A percentile compares a stretch with the other conserved stretches of the same genome.
Evolutionary conservation across 2,329 filamentous ascomycete genomes (phyloP).

Genomic region (Stemphylium lycopersici): DNA sequence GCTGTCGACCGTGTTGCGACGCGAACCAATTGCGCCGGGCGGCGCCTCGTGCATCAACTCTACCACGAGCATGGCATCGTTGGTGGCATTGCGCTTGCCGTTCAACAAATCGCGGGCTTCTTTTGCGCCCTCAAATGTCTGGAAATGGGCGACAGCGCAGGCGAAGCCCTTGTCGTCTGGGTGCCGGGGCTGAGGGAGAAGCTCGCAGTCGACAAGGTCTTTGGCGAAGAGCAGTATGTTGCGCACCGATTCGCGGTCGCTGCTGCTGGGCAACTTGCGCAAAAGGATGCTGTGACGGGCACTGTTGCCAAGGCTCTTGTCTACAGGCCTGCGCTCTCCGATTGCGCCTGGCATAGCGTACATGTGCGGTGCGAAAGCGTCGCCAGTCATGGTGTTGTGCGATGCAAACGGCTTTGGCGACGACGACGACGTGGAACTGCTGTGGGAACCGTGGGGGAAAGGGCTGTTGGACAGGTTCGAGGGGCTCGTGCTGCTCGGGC

Average conservation of each 20-base stretch:
- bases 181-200: conserved; percentile 59
- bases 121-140: conserved; percentile 61
- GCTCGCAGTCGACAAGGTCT: conserved; percentile 65
- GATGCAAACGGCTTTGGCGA: conserved; percentile 44
- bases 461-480: conserved; percentile 49
- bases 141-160: conserved; percentile 65
- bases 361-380: conserved; percentile 50
- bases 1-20: conserved; percentile 63
- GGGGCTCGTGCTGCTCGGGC: conserved; percentile 51
- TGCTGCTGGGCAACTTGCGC: conserved; percentile 65
- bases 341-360: conserved; percentile 50
- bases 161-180: conserved; percentile 63
- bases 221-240: conserved; percentile 71
- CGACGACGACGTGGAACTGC: conserved; percentile 50
- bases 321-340: conserved; percentile 49
- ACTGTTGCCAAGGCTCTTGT: conserved; percentile 40
- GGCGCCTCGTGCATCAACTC: conserved; percentile 58
- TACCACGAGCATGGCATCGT: conserved; percentile 64
- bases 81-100: conserved; percentile 66
- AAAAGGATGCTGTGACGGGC: conserved; percentile 56
- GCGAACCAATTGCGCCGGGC: conserved; percentile 50
- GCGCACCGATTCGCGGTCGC: conserved; percentile 62
- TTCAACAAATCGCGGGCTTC: conserved; percentile 65
- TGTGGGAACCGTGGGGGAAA: conserved; percentile 48
- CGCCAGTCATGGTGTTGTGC: conserved; percentile 48